phyloP scores from a whole-genome alignment of 371 early-diverging fungal species.

The Apophysomyces trapeziformis region DNA sequence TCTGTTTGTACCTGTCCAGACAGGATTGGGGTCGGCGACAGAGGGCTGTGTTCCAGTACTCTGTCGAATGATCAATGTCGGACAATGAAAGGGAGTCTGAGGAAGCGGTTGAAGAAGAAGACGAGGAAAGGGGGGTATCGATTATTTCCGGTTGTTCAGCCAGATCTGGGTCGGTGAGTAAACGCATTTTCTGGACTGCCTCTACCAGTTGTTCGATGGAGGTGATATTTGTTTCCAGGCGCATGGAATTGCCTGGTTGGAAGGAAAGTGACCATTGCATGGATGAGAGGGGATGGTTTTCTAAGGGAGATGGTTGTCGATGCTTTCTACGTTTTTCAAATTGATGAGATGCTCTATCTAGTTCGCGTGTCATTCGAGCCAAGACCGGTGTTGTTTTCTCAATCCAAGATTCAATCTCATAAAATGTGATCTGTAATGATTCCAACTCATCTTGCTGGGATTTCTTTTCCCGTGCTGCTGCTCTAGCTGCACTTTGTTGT shows the following conservation, averaged over 20 bases:
- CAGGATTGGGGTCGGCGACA: conserved; percentile 22
- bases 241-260: conserved; percentile 35
- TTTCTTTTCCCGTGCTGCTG: conserved; percentile 29
- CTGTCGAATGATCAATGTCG: conserved; percentile 14
- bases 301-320: neutral
- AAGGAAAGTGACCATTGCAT: conserved; percentile 42
- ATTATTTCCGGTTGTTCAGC: neutral
- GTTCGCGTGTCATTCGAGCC: conserved; percentile 40
- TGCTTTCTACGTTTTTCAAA: conserved; percentile 24
- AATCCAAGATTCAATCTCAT: conserved; percentile 48
- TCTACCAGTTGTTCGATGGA: conserved; percentile 42
- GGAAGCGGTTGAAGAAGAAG: conserved; percentile 15
- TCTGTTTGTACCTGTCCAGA: conserved; percentile 30
- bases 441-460: conserved; percentile 40
- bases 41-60: conserved; percentile 29
- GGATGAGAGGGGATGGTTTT: conserved; percentile 2
- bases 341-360: conserved; percentile 38
- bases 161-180: conserved; percentile 17
- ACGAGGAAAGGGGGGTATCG: neutral
- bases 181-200: conserved; percentile 38
- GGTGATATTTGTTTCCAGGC: conserved; percentile 46
- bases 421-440: conserved; percentile 45
- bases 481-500: conserved; percentile 25
- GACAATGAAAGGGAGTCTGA: conserved; percentile 1
- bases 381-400: conserved; percentile 45